These are phyloP conservation scores for Laguncularia racemosa DNA, from an alignment of 345 rosid genomes.

Conservation along the genomic window DNA sequence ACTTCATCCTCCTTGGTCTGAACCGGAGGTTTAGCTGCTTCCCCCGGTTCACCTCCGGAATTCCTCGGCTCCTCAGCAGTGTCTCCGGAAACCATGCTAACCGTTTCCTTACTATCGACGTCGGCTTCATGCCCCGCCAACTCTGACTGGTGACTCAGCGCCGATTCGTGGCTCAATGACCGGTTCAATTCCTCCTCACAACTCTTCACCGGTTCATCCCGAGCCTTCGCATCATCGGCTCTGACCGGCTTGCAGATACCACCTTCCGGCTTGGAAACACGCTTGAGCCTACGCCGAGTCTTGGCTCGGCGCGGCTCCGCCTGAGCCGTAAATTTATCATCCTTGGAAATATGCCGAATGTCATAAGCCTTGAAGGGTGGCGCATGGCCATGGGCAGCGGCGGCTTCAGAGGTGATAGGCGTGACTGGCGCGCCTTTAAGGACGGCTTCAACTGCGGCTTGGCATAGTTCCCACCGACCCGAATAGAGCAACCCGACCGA, in stretches of 20 bases:
- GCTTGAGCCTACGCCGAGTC: constrained; percentile 46
- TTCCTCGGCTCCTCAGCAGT: constrained; percentile 29
- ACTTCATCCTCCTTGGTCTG: not conserved
- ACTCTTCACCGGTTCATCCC: not conserved
- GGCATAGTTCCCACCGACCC: constrained; percentile 94
- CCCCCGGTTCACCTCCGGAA: constrained; percentile 19
- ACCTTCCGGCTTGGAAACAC: constrained; percentile 21
- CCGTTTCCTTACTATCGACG: constrained; percentile 54
- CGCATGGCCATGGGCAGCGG: constrained; percentile 53
- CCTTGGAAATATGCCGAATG: constrained; percentile 83
- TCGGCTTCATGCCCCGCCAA: constrained; percentile 48
- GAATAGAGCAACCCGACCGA: constrained; percentile 93
- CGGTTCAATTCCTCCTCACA: constrained; percentile 30
- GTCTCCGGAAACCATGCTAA: constrained; percentile 63
- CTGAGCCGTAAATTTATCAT: constrained; percentile 45
- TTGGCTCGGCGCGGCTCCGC: constrained; percentile 27
- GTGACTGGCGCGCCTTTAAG: constrained; percentile 77
- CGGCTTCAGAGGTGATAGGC: constrained; percentile 61
- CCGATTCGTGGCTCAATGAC: constrained; percentile 76
- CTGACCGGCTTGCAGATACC: constrained; percentile 7
- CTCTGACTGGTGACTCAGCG: constrained; percentile 87
- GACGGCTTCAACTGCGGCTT: constrained; percentile 91
- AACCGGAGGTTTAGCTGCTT: not conserved
- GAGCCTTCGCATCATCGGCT: not conserved
- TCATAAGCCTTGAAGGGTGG: constrained; percentile 77